Conservation (phyloP, 306 rosid species). For the Canavalia gladiata region DNA sequence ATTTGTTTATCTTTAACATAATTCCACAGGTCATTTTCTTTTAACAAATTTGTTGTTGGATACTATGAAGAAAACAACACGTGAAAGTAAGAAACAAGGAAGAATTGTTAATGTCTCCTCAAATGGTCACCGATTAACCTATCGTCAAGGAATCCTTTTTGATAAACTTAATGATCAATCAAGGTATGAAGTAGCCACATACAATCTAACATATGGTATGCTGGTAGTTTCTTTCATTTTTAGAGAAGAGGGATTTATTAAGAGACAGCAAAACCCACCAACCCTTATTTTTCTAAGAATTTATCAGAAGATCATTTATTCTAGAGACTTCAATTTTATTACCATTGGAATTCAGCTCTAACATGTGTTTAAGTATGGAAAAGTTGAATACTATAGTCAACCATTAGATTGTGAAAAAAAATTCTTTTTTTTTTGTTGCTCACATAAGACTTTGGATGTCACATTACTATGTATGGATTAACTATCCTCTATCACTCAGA, state of each 20-base stretch:
- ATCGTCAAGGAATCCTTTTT: not conserved
- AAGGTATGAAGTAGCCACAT: not conserved
- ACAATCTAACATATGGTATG: not conserved
- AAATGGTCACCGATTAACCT: not conserved
- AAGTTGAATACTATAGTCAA: not conserved
- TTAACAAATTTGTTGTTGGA: slow-evolving; percentile 15
- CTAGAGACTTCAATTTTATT: not conserved
- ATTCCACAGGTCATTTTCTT: slow-evolving; percentile 20
- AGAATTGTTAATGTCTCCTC: slow-evolving; percentile 19
- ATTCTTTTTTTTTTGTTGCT: not conserved
- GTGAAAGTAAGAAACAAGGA: slow-evolving; percentile 11
- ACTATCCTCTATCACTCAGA: not conserved
- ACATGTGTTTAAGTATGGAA: no score
- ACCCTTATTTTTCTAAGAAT: not conserved
- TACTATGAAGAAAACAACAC: slow-evolving; percentile 17
- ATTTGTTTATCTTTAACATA: not conserved
- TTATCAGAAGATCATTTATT: not conserved
- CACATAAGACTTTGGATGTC: not conserved
- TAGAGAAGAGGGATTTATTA: not conserved
- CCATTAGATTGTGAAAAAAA: not conserved
- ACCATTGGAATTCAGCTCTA: not conserved
- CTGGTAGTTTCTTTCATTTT: not conserved
- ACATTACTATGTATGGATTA: not conserved
- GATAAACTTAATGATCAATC: slow-evolving; percentile 24
- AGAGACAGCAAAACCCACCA: not conserved